These are phyloP conservation scores for Scheffersomyces lignosus DNA, from an alignment of 805 yeast species.

Conservation along the genomic window DNA sequence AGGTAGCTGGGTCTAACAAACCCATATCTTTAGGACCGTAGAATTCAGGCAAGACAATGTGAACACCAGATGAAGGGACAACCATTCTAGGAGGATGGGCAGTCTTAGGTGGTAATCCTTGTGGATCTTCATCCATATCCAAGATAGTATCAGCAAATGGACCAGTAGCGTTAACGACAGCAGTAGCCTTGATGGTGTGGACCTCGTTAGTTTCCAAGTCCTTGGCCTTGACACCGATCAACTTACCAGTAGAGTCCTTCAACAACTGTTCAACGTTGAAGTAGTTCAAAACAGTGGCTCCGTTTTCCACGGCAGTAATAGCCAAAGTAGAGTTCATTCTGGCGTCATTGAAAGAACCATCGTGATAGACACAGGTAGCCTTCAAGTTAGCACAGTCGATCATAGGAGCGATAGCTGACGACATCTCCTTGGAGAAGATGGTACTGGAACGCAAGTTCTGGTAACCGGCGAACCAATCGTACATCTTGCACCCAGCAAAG, in stretches of 20 bases:
- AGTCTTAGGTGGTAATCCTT: conserved; percentile 60
- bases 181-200: conserved; percentile 63
- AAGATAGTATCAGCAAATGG: conserved; percentile 84
- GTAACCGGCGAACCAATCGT: conserved; percentile 88
- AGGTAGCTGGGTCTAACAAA: conserved; percentile 83
- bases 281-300: conserved; percentile 89
- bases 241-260: conserved; percentile 60
- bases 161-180: conserved; percentile 90
- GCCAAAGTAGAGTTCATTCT: conserved; percentile 88
- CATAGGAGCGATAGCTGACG: conserved; percentile 81
- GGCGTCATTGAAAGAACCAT: conserved; percentile 91
- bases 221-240: conserved; percentile 73
- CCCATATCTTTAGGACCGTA: conserved; percentile 89
- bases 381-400: conserved; percentile 74
- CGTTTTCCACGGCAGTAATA: conserved; percentile 77
- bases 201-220: conserved; percentile 70
- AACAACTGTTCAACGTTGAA: conserved; percentile 74
- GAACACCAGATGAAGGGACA: conserved; percentile 94
- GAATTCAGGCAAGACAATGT: conserved; percentile 86
- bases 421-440: conserved; percentile 62
- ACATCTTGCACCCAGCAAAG: conserved; percentile 86
- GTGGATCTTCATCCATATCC: conserved; percentile 77
- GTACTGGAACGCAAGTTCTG: conserved; percentile 82
- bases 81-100: conserved; percentile 70
- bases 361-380: conserved; percentile 92